Evolutionary conservation across 1,139 yeast genomes (phyloP).

Genomic region (Kluyveromyces sp.): DNA sequence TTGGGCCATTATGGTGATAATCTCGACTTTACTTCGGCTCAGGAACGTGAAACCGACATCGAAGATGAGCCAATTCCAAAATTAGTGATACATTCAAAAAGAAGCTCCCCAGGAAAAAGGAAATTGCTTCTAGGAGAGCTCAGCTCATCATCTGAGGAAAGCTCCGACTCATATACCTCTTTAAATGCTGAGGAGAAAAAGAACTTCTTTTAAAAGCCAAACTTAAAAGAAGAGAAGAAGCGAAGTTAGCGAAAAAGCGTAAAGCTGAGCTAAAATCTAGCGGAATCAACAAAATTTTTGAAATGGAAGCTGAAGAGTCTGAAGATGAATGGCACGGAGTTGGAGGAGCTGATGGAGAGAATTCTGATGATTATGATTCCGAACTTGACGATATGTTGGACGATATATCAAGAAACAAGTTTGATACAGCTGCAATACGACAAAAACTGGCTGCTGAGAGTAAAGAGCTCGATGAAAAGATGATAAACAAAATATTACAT

Average conservation of each 20-base stretch:
- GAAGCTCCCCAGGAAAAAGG: too few species aligned
- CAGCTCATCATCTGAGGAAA: too few species aligned
- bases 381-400: constrained; percentile 82
- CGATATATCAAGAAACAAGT: constrained; percentile 52
- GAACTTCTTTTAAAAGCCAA: constrained; percentile 6
- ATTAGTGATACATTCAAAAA: too few species aligned
- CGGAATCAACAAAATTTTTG: constrained; percentile 31
- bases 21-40: constrained; percentile 1
- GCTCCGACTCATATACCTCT: background rate
- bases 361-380: constrained; percentile 57
- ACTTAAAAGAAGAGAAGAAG: constrained; percentile 28
- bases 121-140: too few species aligned
- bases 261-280: constrained; percentile 32
- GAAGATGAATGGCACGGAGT: constrained; percentile 94
- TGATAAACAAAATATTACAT: constrained; percentile 66
- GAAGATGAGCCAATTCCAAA: too few species aligned
- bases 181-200: constrained; percentile 9
- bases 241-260: constrained; percentile 35
- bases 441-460: constrained; percentile 60
- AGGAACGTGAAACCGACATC: background rate
- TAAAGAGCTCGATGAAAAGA: constrained; percentile 57
- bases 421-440: constrained; percentile 54
- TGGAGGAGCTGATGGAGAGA: constrained; percentile 77
- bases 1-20: background rate
- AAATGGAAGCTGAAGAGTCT: constrained; percentile 82